Percentiles rank a stretch among this genome's conserved stretches.
Conservation (phyloP, 768 basidiomycete species). For the Auricularia sp. region DNA sequence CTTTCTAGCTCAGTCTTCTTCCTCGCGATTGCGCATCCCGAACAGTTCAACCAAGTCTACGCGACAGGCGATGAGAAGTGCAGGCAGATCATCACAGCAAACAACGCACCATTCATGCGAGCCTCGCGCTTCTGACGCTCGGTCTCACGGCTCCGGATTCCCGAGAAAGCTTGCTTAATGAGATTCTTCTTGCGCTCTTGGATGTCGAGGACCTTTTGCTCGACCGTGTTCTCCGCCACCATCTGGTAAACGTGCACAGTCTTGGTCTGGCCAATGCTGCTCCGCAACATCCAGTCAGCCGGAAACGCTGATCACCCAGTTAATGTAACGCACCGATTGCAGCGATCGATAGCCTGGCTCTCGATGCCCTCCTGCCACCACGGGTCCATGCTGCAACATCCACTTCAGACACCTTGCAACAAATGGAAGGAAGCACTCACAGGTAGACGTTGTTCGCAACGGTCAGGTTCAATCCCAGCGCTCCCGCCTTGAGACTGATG, state of each 20-base stretch:
- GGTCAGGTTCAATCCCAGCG: slow-evolving; percentile 78
- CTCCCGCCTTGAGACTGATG: slow-evolving; percentile 75
- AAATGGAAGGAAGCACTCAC: slow-evolving; percentile 30
- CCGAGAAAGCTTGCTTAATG: slow-evolving; percentile 79
- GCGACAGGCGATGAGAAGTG: background rate
- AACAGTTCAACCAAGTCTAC: background rate
- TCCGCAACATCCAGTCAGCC: slow-evolving; percentile 4
- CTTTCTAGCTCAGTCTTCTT: background rate
- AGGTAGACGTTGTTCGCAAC: slow-evolving; percentile 81
- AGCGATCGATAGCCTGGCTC: slow-evolving; percentile 72
- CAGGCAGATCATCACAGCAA: background rate
- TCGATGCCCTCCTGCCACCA: slow-evolving; percentile 66
- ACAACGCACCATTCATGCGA: slow-evolving; percentile 55
- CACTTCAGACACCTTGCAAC: slow-evolving; percentile 2
- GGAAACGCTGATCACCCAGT: background rate
- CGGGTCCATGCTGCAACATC: slow-evolving; percentile 63
- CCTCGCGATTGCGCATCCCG: background rate
- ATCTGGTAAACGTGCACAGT: slow-evolving; percentile 80
- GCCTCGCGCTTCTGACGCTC: slow-evolving; percentile 71
- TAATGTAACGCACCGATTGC: slow-evolving; percentile 43
- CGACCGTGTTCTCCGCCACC: slow-evolving; percentile 82
- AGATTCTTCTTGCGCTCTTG: slow-evolving; percentile 76
- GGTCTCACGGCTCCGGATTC: slow-evolving; percentile 65
- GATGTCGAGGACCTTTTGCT: slow-evolving; percentile 68
- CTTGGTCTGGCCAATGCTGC: slow-evolving; percentile 70